Conservation (phyloP, 768 basidiomycete species). For the Leccinellum luteum region DNA sequence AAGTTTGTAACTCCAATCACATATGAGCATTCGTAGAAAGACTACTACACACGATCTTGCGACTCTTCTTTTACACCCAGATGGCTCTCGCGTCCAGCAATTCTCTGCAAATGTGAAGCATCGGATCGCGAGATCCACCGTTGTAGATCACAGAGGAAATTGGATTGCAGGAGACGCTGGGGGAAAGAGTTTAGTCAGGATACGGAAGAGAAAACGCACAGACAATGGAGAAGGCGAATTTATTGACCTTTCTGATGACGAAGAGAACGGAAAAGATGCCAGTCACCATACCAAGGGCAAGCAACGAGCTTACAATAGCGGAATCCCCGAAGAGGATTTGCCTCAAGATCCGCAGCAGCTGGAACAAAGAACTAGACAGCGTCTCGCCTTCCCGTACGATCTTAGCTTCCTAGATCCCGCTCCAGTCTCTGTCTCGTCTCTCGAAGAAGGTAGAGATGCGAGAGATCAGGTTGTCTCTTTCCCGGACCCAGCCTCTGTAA, state of each 20-base stretch:
- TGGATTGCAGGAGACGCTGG: conserved; percentile 70
- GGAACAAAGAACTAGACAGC: conserved; percentile 35
- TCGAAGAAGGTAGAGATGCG: conserved; percentile 6
- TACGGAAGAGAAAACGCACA: conserved; percentile 28
- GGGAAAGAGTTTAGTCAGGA: conserved; percentile 44
- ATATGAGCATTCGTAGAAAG: conserved; percentile 34
- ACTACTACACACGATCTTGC: conserved; percentile 66
- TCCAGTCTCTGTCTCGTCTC: conserved; percentile 6
- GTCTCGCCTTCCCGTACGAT: conserved; percentile 46
- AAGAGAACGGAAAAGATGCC: conserved; percentile 14
- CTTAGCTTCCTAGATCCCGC: conserved; percentile 53
- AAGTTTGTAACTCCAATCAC: background rate
- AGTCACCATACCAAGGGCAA: conserved; percentile 24
- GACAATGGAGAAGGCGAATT: conserved; percentile 26
- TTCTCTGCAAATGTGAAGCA: conserved; percentile 34
- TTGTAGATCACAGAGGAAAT: conserved; percentile 51
- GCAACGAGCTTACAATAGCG: conserved; percentile 18
- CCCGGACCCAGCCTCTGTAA: conserved; percentile 51
- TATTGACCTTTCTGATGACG: conserved; percentile 23
- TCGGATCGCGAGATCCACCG: conserved; percentile 35
- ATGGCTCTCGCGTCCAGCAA: conserved; percentile 59
- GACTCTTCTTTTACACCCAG: conserved; percentile 60
- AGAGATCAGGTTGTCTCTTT: conserved; percentile 17
- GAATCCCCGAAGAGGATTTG: conserved; percentile 5
- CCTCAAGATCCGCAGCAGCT: conserved; percentile 13